Evolutionary conservation across 805 yeast species (phyloP), one percentile per base, ranked within the genome.

Genomic region (Kurtzmaniella fragi): DNA sequence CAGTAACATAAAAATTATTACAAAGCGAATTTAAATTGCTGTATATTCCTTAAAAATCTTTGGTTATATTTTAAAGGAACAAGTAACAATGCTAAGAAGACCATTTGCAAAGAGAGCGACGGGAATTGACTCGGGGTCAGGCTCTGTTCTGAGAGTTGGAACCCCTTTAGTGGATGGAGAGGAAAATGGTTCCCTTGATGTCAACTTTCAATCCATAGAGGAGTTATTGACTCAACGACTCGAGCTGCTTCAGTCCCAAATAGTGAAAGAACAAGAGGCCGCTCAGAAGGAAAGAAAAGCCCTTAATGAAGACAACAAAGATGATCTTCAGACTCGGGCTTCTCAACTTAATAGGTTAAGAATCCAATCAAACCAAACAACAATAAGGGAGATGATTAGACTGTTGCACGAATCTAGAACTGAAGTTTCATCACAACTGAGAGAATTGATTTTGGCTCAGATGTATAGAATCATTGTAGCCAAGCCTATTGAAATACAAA

Each of bases 391-490:
- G 35, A 64, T 77, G 26, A 64, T 77, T 5, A 42, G 50, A 9
- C 67, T 78, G 0, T 60, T 76, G 44, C 53, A 56, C 2, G 52
- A 56, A 29, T 55, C 75, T 0, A 50, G 80, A 41, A 59, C 68
- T 13, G 70, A 66, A 41, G 73, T 77, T 3, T 67, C 75, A 28
- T 59, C 76, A 1, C 60, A 54, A 28, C 67, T 76, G 7, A 54
- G 80, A 41, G 79, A 75, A 47, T 47, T 73, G 43, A 58, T 77
- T 20, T 53, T 75, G 43, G 77, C 75, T 5, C 79, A 77, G 51
- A 56, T 77, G 35, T 74, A 67, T 48, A 70, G 70, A 42, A 54
- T 75, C 52, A 61, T 71, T 27, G 70, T 71, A 5, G 61, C 65
- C 33, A 69, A 63, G 38, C 72, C 75, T 7, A 47, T 68, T 25